A percentile compares a stretch with the other conserved stretches of the same genome.
Conservation (phyloP, 371 early-diverging fungal species). For the Actinomucor elegans region DNA sequence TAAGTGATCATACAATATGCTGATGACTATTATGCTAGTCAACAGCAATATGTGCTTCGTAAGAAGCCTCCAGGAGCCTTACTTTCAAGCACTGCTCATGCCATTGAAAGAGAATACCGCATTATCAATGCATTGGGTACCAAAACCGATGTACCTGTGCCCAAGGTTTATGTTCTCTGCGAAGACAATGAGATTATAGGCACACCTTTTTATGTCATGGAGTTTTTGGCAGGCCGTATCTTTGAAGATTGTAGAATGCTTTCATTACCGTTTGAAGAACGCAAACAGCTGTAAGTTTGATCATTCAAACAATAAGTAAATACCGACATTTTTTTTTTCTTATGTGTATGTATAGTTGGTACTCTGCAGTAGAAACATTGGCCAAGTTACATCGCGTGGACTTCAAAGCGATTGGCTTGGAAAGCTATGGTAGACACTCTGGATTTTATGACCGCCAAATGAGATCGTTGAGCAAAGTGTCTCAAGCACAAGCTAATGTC, state of each 20-base stretch:
- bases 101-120: conserved; percentile 90
- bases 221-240: conserved; percentile 88
- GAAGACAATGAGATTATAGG: conserved; percentile 78
- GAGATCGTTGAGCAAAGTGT: conserved; percentile 64
- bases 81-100: conserved; percentile 84
- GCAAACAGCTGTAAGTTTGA: conserved; percentile 56
- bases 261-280: conserved; percentile 55
- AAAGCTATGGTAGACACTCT: conserved; percentile 60
- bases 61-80: conserved; percentile 91
- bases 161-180: conserved; percentile 81
- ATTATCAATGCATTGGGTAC: conserved; percentile 77
- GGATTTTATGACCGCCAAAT: conserved; percentile 90
- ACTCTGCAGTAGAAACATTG: conserved; percentile 74
- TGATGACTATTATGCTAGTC: no score
- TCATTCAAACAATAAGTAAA: no score
- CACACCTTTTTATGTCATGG: conserved; percentile 95
- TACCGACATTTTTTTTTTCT: no score
- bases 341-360: no score
- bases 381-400: conserved; percentile 82
- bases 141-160: conserved; percentile 81
- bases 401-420: conserved; percentile 65
- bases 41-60: conserved; percentile 76
- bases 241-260: conserved; percentile 67
- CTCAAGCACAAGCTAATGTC: conserved; percentile 68
- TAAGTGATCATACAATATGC: no score